A percentile compares a stretch with the other conserved stretches of the same genome.
Conservation (phyloP, 257 asterid genomes). For the Primulina tabacum region DNA sequence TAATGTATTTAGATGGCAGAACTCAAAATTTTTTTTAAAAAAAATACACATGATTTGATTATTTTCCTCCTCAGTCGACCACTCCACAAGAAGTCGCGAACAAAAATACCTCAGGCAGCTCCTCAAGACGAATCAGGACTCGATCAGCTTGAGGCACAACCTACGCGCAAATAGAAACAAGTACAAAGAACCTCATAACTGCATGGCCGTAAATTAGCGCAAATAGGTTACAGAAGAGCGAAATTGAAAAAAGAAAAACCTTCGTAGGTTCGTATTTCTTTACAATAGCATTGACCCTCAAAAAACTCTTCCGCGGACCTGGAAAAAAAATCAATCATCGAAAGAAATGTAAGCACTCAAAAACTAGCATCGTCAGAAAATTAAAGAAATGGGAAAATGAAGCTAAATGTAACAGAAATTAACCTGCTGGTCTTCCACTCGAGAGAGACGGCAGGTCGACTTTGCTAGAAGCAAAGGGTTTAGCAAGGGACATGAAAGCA, state of each 20-base stretch:
- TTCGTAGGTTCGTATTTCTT: slow-evolving; percentile 69
- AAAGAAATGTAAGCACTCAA: background rate
- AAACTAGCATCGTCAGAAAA: slow-evolving; percentile 1
- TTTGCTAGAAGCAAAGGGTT: slow-evolving; percentile 43
- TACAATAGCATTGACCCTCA: slow-evolving; percentile 63
- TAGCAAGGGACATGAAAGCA: slow-evolving; percentile 40
- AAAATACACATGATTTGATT: background rate
- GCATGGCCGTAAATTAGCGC: background rate
- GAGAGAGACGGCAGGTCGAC: slow-evolving; percentile 37
- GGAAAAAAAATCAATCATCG: background rate
- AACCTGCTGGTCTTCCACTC: slow-evolving; percentile 36
- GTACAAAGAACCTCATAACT: background rate
- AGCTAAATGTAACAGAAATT: background rate
- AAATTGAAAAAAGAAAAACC: slow-evolving; percentile 34
- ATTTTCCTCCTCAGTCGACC: background rate
- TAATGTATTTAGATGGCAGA: background rate
- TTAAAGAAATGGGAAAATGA: slow-evolving; percentile 7
- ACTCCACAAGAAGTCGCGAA: background rate
- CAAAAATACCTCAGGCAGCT: slow-evolving; percentile 56
- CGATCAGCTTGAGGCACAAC: slow-evolving; percentile 93
- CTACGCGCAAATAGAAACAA: slow-evolving; percentile 31
- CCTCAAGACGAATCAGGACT: slow-evolving; percentile 76
- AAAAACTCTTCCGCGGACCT: slow-evolving; percentile 41
- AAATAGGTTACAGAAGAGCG: background rate
- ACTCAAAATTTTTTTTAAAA: background rate